These are phyloP conservation scores for Rubroshorea leprosula DNA, from an alignment of 345 rosid species.

Conservation along the genomic window DNA sequence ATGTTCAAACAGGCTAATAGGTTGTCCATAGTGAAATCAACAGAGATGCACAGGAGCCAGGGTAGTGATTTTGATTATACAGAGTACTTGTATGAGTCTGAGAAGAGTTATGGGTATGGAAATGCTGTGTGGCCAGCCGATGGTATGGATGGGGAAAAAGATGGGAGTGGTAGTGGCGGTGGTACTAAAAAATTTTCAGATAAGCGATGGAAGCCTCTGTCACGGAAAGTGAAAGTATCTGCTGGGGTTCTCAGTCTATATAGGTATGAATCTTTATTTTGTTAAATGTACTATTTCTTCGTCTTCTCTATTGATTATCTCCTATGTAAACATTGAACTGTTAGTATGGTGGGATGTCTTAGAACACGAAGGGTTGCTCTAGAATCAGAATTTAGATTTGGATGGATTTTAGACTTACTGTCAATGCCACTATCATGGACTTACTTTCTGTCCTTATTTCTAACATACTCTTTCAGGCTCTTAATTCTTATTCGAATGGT, in stretches of 20 bases:
- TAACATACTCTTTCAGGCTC: constrained; percentile 49
- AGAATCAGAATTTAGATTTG: background rate
- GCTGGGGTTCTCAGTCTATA: constrained; percentile 44
- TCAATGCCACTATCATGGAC: background rate
- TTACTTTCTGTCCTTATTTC: background rate
- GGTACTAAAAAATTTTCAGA: constrained; percentile 17
- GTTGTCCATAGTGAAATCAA: constrained; percentile 27
- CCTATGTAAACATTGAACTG: background rate
- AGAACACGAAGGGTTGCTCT: background rate
- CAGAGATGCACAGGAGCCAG: constrained; percentile 10
- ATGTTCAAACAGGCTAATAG: constrained; percentile 21
- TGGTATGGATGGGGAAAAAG: constrained; percentile 16
- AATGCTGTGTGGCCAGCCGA: constrained; percentile 45
- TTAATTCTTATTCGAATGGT: constrained; percentile 44
- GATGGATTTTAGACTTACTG: background rate
- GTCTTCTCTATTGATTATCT: background rate
- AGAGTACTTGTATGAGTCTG: constrained; percentile 34
- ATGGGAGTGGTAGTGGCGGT: constrained; percentile 13
- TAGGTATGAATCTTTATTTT: constrained; percentile 27
- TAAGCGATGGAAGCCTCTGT: constrained; percentile 52
- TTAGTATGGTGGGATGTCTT: background rate
- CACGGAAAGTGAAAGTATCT: constrained; percentile 36
- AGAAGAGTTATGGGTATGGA: constrained; percentile 45
- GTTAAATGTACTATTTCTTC: background rate
- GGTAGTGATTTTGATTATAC: constrained; percentile 35